Base-by-base conservation (phyloP, 2,329 filamentous ascomycete genomes). In the Ceratocystis cacaofunesta region DNA sequence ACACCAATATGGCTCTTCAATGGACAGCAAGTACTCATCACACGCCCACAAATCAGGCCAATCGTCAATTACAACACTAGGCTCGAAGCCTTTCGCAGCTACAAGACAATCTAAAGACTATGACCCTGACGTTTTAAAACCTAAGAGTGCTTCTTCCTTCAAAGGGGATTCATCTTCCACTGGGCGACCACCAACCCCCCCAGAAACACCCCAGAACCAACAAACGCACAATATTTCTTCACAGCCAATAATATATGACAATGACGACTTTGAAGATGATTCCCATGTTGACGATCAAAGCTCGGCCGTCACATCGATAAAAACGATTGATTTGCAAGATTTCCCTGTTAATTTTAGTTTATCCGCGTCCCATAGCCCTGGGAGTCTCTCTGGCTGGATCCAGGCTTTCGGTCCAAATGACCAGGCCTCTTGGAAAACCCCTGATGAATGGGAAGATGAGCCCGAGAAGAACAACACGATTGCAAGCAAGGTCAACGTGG, bases 61-160 rank as follows among this genome's bases (percentile, higher is more conserved):
- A 15, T 74, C 71, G 2, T 79, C 78, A 1, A 78, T 75, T 66
- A 71, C 79, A 55, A 77, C 74, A 4, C 75, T 75, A 68, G 75
- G 70, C 10, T 77, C 75, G 5, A 75, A 78, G 65, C 71, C 77
- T 44, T 73, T 71, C 0, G 70, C 74, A 17, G 73, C 74, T n/a
- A 70, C 71, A 6, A 73, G 73, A 32, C 63, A 65, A 12, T 46
- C 30, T 2, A 61, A 61, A 32, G 43, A 63, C 36, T 25, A 15
- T 17, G 7, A 28, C 12, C 52, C 28, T 12, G 48, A 32, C 6
- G 36, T 50, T 62, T 46, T 48, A 62, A 65, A n/a, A 50, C 48
- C 65, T 30, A 63, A 5, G n/a, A 46, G 30, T 32, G 36, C 46
- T 32, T 25, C 32, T 6, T 60, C 48, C 32, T 32, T 32, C 22